Evolutionary conservation across 148 eudicot species (phyloP).

Genomic region (Polygonum aviculare): DNA sequence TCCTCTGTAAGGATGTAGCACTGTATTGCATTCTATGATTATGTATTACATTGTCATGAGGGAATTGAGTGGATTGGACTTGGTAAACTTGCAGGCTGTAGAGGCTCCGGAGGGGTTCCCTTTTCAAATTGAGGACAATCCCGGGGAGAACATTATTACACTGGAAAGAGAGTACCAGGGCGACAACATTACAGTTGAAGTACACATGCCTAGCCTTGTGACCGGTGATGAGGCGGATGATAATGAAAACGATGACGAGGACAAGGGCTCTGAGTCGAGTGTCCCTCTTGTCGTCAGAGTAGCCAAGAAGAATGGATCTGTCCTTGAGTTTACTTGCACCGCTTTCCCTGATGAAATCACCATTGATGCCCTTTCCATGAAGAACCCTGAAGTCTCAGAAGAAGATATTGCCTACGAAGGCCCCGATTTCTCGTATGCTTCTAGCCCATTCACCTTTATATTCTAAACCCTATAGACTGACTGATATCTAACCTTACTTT

Average conservation of each 20-base stretch:
- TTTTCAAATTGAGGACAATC: slow-evolving; percentile 40
- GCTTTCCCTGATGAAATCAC: slow-evolving; percentile 52
- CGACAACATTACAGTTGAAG: slow-evolving; percentile 56
- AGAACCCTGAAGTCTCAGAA: slow-evolving; percentile 36
- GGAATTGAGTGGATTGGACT: not conserved
- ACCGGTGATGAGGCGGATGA: slow-evolving; percentile 36
- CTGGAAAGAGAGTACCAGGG: slow-evolving; percentile 49
- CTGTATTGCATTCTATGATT: not conserved
- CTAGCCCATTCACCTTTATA: not conserved
- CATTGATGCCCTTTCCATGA: slow-evolving; percentile 43
- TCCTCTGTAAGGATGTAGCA: not conserved
- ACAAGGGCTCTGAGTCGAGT: slow-evolving; percentile 17
- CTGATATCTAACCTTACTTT: not conserved
- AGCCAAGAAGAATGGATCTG: slow-evolving; percentile 34
- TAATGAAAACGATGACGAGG: slow-evolving; percentile 26
- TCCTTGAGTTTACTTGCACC: slow-evolving; percentile 45
- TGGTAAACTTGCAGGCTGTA: slow-evolving; percentile 22
- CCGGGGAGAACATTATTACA: slow-evolving; percentile 42
- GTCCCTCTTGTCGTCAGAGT: slow-evolving; percentile 49
- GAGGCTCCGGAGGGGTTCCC: slow-evolving; percentile 47
- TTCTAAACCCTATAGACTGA: not conserved
- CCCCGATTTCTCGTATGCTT: slow-evolving; percentile 57
- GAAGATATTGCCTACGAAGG: slow-evolving; percentile 57
- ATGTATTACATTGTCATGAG: not conserved
- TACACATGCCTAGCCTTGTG: slow-evolving; percentile 43